Conservation (phyloP, 177 flowering plant genomes). For the Vitis hybrid region DNA sequence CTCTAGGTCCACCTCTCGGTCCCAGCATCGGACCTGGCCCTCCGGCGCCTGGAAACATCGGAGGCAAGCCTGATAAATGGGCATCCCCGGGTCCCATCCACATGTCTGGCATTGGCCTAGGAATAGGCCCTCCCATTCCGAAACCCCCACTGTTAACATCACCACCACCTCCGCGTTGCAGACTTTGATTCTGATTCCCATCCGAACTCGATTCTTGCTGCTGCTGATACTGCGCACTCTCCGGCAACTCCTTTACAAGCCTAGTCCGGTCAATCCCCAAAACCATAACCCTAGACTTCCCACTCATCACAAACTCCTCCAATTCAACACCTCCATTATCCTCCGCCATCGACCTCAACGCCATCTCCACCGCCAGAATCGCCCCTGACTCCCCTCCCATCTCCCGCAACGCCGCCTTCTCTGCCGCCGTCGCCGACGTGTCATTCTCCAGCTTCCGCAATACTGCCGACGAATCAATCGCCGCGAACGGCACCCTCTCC, state of each 20-base stretch:
- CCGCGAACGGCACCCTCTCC: conserved; percentile 71
- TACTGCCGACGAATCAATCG: conserved; percentile 76
- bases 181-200: conserved; percentile 26
- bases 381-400: conserved; percentile 81
- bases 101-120: conserved; percentile 56
- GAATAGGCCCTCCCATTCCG: conserved; percentile 37
- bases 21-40: conserved; percentile 40
- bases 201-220: conserved; percentile 28
- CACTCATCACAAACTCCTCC: conserved; percentile 77
- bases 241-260: conserved; percentile 79
- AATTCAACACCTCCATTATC: conserved; percentile 77
- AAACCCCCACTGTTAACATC: conserved; percentile 30
- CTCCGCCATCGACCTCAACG: conserved; percentile 80
- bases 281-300: conserved; percentile 83
- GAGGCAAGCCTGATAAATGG: conserved; percentile 39
- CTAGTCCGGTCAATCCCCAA: conserved; percentile 63
- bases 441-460: conserved; percentile 81
- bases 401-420: conserved; percentile 77
- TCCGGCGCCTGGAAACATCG: conserved; percentile 40
- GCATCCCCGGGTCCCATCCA: conserved; percentile 58
- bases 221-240: conserved; percentile 43
- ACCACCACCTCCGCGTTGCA: conserved; percentile 17
- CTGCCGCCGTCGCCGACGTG: conserved; percentile 44
- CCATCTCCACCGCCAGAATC: conserved; percentile 81
- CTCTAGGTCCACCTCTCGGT: conserved; percentile 44